phyloP scores from a whole-genome alignment of 169 alveolate genomes.

The Cyclospora cayetanensis region DNA sequence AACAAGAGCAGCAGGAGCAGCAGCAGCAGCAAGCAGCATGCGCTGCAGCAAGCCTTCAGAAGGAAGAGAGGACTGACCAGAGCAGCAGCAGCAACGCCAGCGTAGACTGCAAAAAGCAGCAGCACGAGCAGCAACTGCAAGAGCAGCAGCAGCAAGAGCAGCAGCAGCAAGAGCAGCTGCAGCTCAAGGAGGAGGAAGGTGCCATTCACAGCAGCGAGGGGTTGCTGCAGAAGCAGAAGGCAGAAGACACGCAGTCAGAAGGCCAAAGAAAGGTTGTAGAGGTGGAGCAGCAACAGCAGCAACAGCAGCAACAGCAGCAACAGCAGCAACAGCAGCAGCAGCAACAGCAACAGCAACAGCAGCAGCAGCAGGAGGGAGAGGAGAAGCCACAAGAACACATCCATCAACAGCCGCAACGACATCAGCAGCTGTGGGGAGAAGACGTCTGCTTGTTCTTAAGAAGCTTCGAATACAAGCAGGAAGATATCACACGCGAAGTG shows the following conservation, averaged over 20 bases:
- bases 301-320: background rate
- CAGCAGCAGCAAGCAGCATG: background rate
- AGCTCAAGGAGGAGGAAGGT: background rate
- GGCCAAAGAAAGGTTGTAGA: too few relatives aligned
- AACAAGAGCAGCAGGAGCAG: background rate
- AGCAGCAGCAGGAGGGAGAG: background rate
- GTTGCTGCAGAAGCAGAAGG: background rate
- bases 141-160: background rate
- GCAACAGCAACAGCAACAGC: background rate
- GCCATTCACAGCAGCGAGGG: too few relatives aligned
- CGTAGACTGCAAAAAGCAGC: background rate
- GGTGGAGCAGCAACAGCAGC: conserved; percentile 1
- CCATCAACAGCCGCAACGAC: background rate
- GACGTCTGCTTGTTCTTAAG: background rate
- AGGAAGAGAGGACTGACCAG: background rate
- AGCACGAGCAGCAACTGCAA: background rate
- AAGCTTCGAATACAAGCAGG: background rate
- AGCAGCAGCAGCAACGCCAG: too few relatives aligned
- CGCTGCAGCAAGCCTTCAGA: background rate
- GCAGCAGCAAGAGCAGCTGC: background rate
- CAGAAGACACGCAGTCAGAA: too few relatives aligned
- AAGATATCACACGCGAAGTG: background rate
- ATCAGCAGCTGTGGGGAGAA: background rate
- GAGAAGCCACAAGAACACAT: background rate
- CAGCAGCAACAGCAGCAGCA: background rate